Conservation (phyloP, 306 rosid genomes). For the Notholithocarpus densiflorus region DNA sequence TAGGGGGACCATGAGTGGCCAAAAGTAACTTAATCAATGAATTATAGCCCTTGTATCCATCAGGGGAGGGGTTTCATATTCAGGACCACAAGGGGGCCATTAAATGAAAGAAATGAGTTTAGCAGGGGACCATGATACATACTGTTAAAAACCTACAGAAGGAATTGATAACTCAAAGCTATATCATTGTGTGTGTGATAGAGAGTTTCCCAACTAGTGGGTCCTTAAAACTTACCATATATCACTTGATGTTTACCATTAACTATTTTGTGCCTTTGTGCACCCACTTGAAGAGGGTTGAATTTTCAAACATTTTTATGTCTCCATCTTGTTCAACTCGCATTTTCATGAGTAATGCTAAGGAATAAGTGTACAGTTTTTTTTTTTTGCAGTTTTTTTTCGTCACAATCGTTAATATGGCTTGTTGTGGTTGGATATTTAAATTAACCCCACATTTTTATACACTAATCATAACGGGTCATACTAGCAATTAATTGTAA, state of each 20-base stretch:
- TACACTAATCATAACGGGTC: no score
- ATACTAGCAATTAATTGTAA: no score
- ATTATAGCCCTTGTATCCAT: slow-evolving; percentile 32
- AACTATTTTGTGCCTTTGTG: slow-evolving; percentile 16
- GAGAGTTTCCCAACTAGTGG: slow-evolving; percentile 41
- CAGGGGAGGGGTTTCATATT: slow-evolving; percentile 14
- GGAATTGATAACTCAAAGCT: slow-evolving; percentile 46
- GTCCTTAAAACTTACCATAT: slow-evolving; percentile 33
- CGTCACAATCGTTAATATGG: no score
- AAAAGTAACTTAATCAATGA: slow-evolving; percentile 39
- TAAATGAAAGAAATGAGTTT: slow-evolving; percentile 28
- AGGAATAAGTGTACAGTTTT: no score
- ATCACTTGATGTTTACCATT: slow-evolving; percentile 48
- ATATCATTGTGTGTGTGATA: slow-evolving; percentile 25
- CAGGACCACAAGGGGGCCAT: slow-evolving; percentile 30
- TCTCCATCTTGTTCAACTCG: neutral
- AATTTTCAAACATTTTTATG: neutral
- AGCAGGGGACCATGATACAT: slow-evolving; percentile 19
- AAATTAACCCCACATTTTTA: no score
- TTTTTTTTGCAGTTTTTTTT: no score
- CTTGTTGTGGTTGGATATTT: no score
- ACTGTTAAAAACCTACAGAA: slow-evolving; percentile 32
- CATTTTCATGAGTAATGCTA: no score
- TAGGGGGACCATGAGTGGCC: slow-evolving; percentile 36
- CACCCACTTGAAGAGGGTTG: neutral